Conservation (phyloP, 1,284 basidiomycete genomes). For the Boletus holoroseus region DNA sequence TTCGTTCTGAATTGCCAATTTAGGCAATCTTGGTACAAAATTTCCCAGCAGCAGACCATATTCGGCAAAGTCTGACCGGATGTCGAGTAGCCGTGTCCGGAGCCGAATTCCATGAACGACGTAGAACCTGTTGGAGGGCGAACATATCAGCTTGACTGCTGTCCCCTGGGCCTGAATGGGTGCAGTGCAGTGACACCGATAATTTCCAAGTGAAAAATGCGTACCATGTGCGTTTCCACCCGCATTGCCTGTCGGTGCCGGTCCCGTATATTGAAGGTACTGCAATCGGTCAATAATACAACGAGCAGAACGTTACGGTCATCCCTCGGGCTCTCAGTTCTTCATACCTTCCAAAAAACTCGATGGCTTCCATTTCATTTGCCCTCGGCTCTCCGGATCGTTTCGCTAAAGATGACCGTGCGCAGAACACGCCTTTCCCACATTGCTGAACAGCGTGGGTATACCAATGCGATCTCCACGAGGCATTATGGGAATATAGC, state of each 20-base stretch:
- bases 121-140: neutral
- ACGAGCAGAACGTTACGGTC: neutral
- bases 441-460: constrained; percentile 9
- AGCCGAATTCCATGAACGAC: neutral
- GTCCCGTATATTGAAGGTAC: constrained; percentile 6
- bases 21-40: neutral
- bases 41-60: constrained; percentile 4
- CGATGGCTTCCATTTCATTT: constrained; percentile 6
- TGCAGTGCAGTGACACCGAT: constrained; percentile 25
- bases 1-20: constrained; percentile 3
- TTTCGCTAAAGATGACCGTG: constrained; percentile 21
- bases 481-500: constrained; percentile 22
- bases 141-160: constrained; percentile 9
- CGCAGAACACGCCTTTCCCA: constrained; percentile 20
- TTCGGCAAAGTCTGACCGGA: constrained; percentile 14
- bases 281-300: constrained; percentile 6
- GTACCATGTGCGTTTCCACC: constrained; percentile 14
- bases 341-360: neutral
- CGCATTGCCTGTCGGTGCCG: constrained; percentile 20
- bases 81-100: constrained; percentile 25
- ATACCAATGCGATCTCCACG: constrained; percentile 7
- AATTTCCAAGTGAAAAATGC: constrained; percentile 6
- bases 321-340: neutral
- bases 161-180: constrained; percentile 10
- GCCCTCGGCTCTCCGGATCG: constrained; percentile 9